Evolutionary conservation across 768 basidiomycete genomes (phyloP).

Genomic region (Leccinum sublutescens): DNA sequence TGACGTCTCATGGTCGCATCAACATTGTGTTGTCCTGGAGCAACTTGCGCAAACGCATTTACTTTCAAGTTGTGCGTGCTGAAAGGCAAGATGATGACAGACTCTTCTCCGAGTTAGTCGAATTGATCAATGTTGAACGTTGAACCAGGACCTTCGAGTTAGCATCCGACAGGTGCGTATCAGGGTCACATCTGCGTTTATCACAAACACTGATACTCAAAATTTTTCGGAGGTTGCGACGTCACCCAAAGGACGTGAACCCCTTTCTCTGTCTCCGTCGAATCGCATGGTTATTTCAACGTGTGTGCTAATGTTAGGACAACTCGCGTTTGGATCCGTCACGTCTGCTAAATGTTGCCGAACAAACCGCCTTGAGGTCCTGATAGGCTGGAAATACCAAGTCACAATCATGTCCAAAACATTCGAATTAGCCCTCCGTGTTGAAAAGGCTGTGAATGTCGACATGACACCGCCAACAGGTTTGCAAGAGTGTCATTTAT

Average conservation of each 20-base stretch:
- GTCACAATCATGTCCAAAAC: not conserved
- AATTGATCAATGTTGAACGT: too few relatives aligned
- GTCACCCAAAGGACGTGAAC: not conserved
- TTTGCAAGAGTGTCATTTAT: constrained; percentile 23
- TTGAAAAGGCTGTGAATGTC: constrained; percentile 27
- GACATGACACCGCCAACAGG: constrained; percentile 33
- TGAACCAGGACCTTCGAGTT: too few relatives aligned
- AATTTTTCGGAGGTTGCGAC: not conserved
- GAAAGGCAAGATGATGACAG: not conserved
- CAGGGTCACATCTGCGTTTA: too few relatives aligned
- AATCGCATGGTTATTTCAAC: not conserved
- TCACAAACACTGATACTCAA: not conserved
- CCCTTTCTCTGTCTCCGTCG: not conserved
- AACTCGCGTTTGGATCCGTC: not conserved
- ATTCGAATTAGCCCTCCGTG: not conserved
- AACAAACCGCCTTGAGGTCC: not conserved
- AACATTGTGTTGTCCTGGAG: too few relatives aligned
- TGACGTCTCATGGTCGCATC: not conserved
- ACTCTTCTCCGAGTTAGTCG: too few relatives aligned
- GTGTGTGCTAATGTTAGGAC: not conserved
- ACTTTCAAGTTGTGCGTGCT: not conserved
- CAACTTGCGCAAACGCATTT: too few relatives aligned
- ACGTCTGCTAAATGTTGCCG: not conserved
- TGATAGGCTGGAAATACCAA: not conserved
- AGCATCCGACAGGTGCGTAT: too few relatives aligned